Percentiles rank a stretch among this genome's conserved stretches.
Conservation (phyloP, 2,329 filamentous ascomycete species). For the Colletotrichum truncatum region DNA sequence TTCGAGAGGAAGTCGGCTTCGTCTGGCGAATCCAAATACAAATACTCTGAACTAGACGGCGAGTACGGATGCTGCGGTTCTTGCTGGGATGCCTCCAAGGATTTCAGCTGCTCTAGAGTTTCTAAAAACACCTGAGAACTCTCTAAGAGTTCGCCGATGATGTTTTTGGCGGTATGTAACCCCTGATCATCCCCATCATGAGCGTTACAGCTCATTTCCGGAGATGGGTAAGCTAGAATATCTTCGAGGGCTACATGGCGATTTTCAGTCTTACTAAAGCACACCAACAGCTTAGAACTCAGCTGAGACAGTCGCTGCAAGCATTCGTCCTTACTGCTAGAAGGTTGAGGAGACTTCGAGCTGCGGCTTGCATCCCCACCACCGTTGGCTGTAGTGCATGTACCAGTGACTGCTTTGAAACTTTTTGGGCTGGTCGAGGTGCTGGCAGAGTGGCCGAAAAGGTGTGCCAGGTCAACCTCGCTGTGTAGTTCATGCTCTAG, state of each 20-base stretch:
- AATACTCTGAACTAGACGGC: background rate
- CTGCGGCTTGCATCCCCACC: too few species aligned
- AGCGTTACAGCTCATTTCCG: background rate
- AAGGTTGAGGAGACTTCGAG: too few species aligned
- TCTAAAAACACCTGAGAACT: constrained; percentile 1
- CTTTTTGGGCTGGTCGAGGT: too few species aligned
- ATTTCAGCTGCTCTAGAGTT: background rate
- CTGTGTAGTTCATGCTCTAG: too few species aligned
- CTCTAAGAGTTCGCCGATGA: background rate
- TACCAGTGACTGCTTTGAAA: too few species aligned
- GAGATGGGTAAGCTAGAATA: background rate
- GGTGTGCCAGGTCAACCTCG: background rate
- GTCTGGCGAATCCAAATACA: background rate
- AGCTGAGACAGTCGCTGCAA: background rate
- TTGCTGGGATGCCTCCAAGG: background rate
- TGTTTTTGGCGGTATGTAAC: background rate
- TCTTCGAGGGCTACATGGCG: background rate
- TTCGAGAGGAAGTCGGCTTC: background rate
- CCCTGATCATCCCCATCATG: background rate
- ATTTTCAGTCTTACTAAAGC: background rate
- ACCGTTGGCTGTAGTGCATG: too few species aligned
- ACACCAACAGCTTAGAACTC: background rate
- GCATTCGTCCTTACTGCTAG: background rate
- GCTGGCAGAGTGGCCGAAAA: background rate
- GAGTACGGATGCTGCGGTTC: background rate